Conservation (phyloP, 106 monocot species). For the Vanilla planifolia region DNA sequence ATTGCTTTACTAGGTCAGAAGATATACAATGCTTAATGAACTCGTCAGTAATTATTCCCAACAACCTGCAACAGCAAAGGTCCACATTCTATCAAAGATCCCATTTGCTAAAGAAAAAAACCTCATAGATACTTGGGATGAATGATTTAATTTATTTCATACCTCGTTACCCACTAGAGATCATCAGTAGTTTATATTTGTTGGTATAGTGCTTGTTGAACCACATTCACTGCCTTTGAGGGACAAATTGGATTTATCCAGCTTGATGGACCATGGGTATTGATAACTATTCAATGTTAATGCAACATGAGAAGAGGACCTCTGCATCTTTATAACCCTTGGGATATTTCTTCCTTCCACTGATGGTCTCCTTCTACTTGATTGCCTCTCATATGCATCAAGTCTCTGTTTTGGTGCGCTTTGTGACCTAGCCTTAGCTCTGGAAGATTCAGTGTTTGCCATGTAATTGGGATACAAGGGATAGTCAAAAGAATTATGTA, state of each 20-base stretch:
- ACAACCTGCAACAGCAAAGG: slow-evolving; percentile 6
- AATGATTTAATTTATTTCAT: not conserved
- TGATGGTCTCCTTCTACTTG: slow-evolving; percentile 32
- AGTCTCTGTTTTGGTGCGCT: slow-evolving; percentile 59
- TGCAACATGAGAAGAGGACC: slow-evolving; percentile 48
- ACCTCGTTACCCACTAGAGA: slow-evolving; percentile 13
- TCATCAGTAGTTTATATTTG: slow-evolving; percentile 39
- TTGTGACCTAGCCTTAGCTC: slow-evolving; percentile 53
- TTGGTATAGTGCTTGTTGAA: slow-evolving; percentile 47
- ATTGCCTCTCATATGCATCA: slow-evolving; percentile 33
- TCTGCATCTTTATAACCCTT: slow-evolving; percentile 41
- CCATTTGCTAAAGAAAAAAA: not conserved
- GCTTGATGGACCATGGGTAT: slow-evolving; percentile 54
- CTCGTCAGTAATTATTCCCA: slow-evolving; percentile 21
- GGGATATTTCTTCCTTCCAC: slow-evolving; percentile 41
- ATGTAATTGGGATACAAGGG: slow-evolving; percentile 53
- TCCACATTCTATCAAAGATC: slow-evolving; percentile 1
- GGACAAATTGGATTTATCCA: slow-evolving; percentile 44
- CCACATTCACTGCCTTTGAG: slow-evolving; percentile 60
- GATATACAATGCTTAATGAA: not conserved
- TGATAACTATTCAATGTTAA: slow-evolving; percentile 30
- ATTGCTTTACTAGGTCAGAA: not conserved
- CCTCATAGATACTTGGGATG: not conserved
- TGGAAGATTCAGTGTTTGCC: slow-evolving; percentile 75
- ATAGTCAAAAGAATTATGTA: slow-evolving; percentile 10